Conservation (phyloP, 306 rosid genomes). For the Acacia acuminata region DNA sequence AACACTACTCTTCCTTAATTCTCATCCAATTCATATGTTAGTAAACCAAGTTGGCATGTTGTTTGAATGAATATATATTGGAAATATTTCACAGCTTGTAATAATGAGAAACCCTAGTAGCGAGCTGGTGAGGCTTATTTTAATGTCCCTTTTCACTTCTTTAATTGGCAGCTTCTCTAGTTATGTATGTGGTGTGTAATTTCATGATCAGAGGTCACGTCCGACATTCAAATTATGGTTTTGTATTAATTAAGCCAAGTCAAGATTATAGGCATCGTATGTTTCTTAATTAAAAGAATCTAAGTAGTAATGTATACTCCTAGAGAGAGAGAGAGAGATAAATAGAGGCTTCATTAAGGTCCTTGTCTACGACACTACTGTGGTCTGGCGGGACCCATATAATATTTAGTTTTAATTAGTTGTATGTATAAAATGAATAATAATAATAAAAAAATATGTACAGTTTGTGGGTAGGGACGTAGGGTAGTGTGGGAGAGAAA, state of each 20-base stretch:
- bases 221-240: slow-evolving; percentile 6
- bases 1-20: background rate
- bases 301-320: background rate
- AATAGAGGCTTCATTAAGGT: slow-evolving; percentile 18
- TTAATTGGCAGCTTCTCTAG: no score
- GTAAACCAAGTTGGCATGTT: background rate
- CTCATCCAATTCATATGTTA: background rate
- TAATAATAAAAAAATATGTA: no score
- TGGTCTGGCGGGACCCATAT: slow-evolving; percentile 7
- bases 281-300: background rate
- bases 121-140: background rate
- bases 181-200: no score
- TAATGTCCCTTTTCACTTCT: no score
- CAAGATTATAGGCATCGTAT: background rate
- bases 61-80: background rate
- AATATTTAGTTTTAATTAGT: background rate
- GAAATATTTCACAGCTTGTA: background rate
- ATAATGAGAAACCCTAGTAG: background rate
- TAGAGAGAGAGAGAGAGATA: background rate
- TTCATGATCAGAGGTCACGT: slow-evolving; percentile 13
- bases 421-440: background rate
- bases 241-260: slow-evolving; percentile 1
- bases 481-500: background rate
- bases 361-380: background rate
- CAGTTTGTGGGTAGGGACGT: background rate